Base-by-base conservation (phyloP, 306 rosid species). In the Medicago truncatula region DNA sequence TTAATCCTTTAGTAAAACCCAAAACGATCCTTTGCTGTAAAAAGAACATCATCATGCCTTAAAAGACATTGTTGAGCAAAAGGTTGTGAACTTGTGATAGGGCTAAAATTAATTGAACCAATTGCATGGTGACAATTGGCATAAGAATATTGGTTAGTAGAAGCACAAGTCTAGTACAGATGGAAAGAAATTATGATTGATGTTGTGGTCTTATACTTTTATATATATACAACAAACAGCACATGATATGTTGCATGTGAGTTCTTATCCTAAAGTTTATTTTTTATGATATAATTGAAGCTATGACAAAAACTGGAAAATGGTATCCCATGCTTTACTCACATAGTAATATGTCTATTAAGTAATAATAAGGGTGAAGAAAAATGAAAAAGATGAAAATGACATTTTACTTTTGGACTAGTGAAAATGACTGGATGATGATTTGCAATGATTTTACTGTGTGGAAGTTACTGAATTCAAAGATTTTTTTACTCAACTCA, bases 251-350 rank as follows among this genome's bases (percentile, higher is more conserved):
- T 53, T 53, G 74, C 85, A 78, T 63, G 76, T 81, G 81, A 78
- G 58, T 13, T 74, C 83, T 84, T 84, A 73, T 77, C 78, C 67
- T 68, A 62, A 7, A 6, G 67, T 73, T 61, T 40, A 12, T 77
- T 76, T 73, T 53, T 14, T 20, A 16, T 56, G 6, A 36, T 28
- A 18, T 44, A 39, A 12, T 52, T 52, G 56, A 64, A 58, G 68
- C 16, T 39, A 8, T 65, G 79, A 67, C 74, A 72, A 60, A 67
- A 67, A 73, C 10, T 60, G 31, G 57, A 67, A 67, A 20, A 67
- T 53, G 74, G 73, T 38, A 80, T 61, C 80, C 82, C 74, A 67
- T 76, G 83, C 71, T 84, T 56, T 67, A 54, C 20, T 34, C 69
- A 46, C 67, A 60, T 41, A 59, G 25, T n/a, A 54, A 47, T 65